Percentiles rank a stretch among this genome's conserved stretches.
These are phyloP conservation scores for Truncatella angustata DNA, from an alignment of 2,329 filamentous ascomycete genomes.

Conservation along the genomic window DNA sequence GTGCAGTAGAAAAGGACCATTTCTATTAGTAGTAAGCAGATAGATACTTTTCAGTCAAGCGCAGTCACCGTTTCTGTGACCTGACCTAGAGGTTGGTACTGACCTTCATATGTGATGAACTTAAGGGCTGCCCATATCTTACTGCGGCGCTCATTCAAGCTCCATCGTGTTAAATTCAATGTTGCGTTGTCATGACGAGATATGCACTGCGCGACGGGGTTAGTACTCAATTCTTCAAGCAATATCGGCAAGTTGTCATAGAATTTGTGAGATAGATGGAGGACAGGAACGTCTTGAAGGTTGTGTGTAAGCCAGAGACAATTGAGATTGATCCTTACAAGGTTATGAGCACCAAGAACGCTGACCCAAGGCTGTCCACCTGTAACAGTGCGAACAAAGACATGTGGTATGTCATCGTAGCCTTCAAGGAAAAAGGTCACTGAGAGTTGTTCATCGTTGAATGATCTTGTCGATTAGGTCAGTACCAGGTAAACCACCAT, in stretches of 20 bases:
- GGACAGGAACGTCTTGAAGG: too few species aligned
- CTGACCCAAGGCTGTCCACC: conserved; percentile 44
- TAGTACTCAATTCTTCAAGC: too few species aligned
- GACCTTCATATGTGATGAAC: conserved; percentile 62
- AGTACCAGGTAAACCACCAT: too few species aligned
- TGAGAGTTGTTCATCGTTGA: conserved; percentile 54
- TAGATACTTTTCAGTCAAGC: too few species aligned
- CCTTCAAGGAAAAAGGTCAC: conserved; percentile 51
- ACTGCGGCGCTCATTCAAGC: conserved; percentile 35
- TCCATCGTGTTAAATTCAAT: conserved; percentile 54
- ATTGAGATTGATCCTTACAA: too few species aligned
- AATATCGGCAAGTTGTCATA: too few species aligned
- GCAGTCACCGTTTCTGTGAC: too few species aligned
- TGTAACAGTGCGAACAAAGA: conserved; percentile 45
- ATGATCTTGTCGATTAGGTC: conserved; percentile 36
- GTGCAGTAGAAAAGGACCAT: conserved; percentile 59
- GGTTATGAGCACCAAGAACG: conserved; percentile 52
- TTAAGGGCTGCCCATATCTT: conserved; percentile 55
- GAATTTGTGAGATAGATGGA: too few species aligned
- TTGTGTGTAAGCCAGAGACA: too few species aligned
- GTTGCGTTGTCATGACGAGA: conserved; percentile 43
- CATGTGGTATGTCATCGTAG: conserved; percentile 40
- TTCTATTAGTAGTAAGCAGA: too few species aligned
- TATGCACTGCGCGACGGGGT: conserved; percentile 52
- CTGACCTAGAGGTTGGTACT: conserved; percentile 18